Percentiles rank a stretch among this genome's conserved stretches.
Conservation (phyloP, 345 rosid genomes). For the Citrus reticulata region DNA sequence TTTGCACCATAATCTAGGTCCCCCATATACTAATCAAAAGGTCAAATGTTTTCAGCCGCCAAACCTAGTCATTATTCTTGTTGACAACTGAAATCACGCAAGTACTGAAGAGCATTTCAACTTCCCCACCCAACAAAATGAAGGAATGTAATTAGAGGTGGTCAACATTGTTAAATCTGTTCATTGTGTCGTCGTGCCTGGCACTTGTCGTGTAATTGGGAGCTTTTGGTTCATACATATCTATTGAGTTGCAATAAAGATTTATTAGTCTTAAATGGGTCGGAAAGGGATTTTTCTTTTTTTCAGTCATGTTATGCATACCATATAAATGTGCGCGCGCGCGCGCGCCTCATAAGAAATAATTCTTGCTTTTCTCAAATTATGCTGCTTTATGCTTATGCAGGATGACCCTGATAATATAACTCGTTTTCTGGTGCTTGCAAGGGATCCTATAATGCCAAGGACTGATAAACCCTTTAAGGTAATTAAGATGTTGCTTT, state of each 20-base stretch:
- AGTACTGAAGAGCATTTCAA: not conserved
- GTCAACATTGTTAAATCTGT: not conserved
- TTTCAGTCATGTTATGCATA: too few relatives aligned
- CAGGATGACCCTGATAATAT: slow-evolving; percentile 39
- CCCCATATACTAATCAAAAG: not conserved
- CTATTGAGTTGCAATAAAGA: not conserved
- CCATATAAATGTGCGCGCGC: too few relatives aligned
- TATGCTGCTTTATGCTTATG: not conserved
- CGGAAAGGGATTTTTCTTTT: too few relatives aligned
- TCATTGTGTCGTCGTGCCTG: not conserved
- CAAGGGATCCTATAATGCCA: slow-evolving; percentile 56
- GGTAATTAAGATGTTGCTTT: slow-evolving; percentile 15
- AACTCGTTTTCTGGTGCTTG: slow-evolving; percentile 50
- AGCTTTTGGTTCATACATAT: not conserved
- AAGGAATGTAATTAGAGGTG: not conserved
- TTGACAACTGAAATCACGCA: not conserved
- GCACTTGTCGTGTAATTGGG: not conserved
- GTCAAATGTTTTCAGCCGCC: not conserved
- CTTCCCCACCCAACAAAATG: not conserved
- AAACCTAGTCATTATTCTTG: not conserved
- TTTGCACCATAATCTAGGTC: not conserved
- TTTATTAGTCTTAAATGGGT: not conserved
- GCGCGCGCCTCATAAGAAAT: not conserved
- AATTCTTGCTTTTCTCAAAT: slow-evolving; percentile 5
- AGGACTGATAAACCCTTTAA: slow-evolving; percentile 35